phyloP scores from a whole-genome alignment of 2,329 filamentous ascomycete genomes.

The Aspergillus viridinutans region DNA sequence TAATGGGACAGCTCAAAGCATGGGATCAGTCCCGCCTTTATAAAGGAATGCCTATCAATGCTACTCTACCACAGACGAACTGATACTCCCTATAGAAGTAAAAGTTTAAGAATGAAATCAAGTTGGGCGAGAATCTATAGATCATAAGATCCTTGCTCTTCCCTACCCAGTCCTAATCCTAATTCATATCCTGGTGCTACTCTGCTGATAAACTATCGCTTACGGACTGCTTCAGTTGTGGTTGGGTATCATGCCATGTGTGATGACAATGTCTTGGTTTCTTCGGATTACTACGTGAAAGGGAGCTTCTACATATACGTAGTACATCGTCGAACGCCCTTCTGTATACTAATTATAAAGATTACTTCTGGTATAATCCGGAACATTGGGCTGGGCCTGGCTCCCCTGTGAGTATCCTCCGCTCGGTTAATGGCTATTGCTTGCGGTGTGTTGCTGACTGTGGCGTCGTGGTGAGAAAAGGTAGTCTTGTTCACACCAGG shows the following conservation, averaged over 20 bases:
- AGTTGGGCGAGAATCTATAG: no score
- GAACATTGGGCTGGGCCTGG: constrained; percentile 53
- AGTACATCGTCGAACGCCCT: not conserved
- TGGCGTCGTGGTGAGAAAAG: constrained; percentile 18
- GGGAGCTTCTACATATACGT: not conserved
- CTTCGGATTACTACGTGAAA: not conserved
- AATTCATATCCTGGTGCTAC: not conserved
- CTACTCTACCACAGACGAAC: not conserved
- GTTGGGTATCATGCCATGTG: not conserved
- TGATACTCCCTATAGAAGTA: not conserved
- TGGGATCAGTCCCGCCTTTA: not conserved
- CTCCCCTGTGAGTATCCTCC: constrained; percentile 43
- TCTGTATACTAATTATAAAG: no score
- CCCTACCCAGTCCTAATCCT: no score
- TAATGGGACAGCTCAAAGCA: not conserved
- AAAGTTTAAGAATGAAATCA: no score
- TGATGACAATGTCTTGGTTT: not conserved
- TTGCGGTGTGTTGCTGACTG: not conserved
- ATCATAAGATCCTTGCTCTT: no score
- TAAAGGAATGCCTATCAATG: not conserved
- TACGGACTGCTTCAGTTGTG: not conserved
- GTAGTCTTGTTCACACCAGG: constrained; percentile 52
- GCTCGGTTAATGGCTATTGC: not conserved
- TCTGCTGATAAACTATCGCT: no score
- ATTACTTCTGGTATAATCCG: constrained; percentile 48